These are phyloP conservation scores for Fusarium illudens DNA, from an alignment of 2,329 filamentous ascomycete genomes.

Conservation along the genomic window DNA sequence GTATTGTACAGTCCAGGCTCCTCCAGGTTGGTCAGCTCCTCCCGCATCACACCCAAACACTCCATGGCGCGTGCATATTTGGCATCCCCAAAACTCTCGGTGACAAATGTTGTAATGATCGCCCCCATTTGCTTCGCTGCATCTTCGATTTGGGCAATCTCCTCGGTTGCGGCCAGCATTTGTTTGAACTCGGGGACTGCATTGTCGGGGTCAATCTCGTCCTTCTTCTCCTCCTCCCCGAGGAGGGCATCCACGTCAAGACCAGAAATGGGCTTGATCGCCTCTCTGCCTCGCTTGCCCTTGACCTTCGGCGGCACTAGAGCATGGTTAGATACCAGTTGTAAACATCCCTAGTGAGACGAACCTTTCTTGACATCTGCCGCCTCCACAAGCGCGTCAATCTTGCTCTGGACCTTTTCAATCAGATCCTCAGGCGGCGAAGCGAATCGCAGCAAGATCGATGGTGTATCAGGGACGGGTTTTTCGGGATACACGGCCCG, in stretches of 20 bases:
- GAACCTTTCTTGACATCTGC: constrained; percentile 86
- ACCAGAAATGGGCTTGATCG: constrained; percentile 85
- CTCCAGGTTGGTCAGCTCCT: constrained; percentile 79
- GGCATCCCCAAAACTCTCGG: constrained; percentile 76
- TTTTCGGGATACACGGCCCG: constrained; percentile 79
- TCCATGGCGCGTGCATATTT: constrained; percentile 80
- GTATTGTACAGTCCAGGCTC: constrained; percentile 80
- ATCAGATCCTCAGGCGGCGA: constrained; percentile 74
- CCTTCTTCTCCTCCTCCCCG: constrained; percentile 59
- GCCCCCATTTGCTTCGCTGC: constrained; percentile 77
- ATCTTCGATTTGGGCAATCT: constrained; percentile 69
- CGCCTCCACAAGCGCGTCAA: constrained; percentile 71
- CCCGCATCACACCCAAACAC: constrained; percentile 78
- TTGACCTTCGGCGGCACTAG: constrained; percentile 81
- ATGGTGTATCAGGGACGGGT: constrained; percentile 67
- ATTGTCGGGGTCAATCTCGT: constrained; percentile 69
- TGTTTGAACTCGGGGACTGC: constrained; percentile 92
- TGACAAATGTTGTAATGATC: constrained; percentile 75
- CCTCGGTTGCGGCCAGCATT: constrained; percentile 68
- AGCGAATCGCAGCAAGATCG: constrained; percentile 76
- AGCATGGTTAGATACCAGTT: constrained; percentile 24
- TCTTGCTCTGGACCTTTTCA: constrained; percentile 60
- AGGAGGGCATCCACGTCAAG: constrained; percentile 87
- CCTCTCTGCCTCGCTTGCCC: constrained; percentile 74
- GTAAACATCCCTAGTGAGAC: background rate